Percentiles rank a stretch among this genome's conserved stretches.
Conservation (phyloP, 495 filamentous ascomycete species). For the Aspergillus nidulans region DNA sequence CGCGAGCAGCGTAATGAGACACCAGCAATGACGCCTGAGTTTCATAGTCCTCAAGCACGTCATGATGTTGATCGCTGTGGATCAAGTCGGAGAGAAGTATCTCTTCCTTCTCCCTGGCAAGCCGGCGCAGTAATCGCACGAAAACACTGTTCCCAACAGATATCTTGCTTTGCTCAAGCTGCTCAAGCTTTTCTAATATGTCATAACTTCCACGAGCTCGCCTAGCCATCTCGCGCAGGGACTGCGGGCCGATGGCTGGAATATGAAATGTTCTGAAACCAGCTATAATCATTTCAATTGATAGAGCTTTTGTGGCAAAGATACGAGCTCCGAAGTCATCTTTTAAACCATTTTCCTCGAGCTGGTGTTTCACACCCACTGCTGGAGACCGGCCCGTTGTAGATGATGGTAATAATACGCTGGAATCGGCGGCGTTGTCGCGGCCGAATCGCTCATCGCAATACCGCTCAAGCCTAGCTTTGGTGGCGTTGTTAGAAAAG, state of each 20-base stretch:
- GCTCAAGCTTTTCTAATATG: slow-evolving; percentile 50
- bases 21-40: slow-evolving; percentile 55
- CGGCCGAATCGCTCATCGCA: neutral
- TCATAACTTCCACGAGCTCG: slow-evolving; percentile 51
- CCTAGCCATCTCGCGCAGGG: slow-evolving; percentile 65
- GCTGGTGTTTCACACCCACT: slow-evolving; percentile 3
- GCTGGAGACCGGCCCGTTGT: neutral
- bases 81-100: slow-evolving; percentile 58
- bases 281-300: slow-evolving; percentile 59
- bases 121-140: slow-evolving; percentile 50
- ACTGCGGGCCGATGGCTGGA: slow-evolving; percentile 63
- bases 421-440: neutral
- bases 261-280: slow-evolving; percentile 62
- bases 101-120: slow-evolving; percentile 51
- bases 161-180: slow-evolving; percentile 56
- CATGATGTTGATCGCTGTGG: slow-evolving; percentile 69
- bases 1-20: slow-evolving; percentile 43
- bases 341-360: slow-evolving; percentile 30
- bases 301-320: slow-evolving; percentile 66
- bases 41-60: slow-evolving; percentile 59
- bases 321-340: slow-evolving; percentile 66
- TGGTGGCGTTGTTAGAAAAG: slow-evolving; percentile 23
- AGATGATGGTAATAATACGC: neutral
- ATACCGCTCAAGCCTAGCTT: slow-evolving; percentile 24
- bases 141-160: slow-evolving; percentile 55